Evolutionary conservation across 1,284 basidiomycete genomes (phyloP).

Genomic region (Pseudozyma sp.): DNA sequence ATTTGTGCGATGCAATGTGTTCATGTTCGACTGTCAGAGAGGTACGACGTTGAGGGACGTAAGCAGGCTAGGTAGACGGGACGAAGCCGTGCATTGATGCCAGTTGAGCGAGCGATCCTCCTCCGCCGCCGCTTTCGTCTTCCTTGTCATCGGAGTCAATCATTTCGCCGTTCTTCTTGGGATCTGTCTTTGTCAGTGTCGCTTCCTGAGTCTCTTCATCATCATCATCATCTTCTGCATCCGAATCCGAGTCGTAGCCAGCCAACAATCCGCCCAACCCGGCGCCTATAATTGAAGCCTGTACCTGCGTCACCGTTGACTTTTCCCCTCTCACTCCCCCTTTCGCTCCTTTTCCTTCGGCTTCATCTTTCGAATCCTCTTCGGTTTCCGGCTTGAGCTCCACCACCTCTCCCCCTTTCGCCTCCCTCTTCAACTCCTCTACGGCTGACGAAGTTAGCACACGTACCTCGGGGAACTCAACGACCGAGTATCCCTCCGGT

Average conservation of each 20-base stretch:
- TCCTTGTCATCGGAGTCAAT: background rate
- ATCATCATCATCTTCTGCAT: background rate
- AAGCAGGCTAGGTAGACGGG: background rate
- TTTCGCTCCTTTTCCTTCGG: background rate
- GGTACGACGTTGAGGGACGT: background rate
- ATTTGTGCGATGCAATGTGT: too few species aligned
- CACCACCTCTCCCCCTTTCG: background rate
- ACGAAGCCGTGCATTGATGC: conserved; percentile 7
- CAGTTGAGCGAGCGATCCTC: background rate
- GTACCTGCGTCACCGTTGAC: conserved; percentile 2
- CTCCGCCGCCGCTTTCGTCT: background rate
- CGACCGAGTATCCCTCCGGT: conserved; percentile 20
- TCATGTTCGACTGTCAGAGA: background rate
- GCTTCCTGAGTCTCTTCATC: background rate
- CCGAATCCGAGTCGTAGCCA: conserved; percentile 22
- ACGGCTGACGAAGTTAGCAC: background rate
- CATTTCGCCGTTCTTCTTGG: background rate
- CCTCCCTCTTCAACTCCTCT: background rate
- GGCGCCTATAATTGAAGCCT: background rate
- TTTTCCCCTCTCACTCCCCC: background rate
- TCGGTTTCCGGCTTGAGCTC: background rate
- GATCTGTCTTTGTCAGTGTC: too few species aligned
- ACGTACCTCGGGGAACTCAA: conserved; percentile 30
- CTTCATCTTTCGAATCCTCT: background rate
- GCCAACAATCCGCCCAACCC: conserved; percentile 11